Conservation (phyloP, 1,284 basidiomycete genomes). For the Agroathelia rolfsii region DNA sequence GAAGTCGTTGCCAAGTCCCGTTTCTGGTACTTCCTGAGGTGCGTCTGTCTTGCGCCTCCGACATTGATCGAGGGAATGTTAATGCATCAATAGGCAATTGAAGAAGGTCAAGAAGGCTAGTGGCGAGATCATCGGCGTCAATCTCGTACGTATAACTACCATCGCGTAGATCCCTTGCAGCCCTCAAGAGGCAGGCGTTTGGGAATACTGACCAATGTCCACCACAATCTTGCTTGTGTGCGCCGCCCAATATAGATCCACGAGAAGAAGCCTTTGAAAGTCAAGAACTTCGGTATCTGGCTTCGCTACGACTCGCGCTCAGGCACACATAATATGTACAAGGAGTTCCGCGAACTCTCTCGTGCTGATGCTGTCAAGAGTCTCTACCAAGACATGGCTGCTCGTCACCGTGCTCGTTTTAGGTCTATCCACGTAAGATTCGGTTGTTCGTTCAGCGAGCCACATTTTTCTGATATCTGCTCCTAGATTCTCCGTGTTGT, state of each 20-base stretch:
- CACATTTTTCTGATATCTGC: conserved; percentile 9
- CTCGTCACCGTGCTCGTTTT: conserved; percentile 75
- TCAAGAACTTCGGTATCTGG: conserved; percentile 85
- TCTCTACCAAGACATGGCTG: conserved; percentile 82
- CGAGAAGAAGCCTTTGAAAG: conserved; percentile 71
- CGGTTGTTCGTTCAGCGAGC: background rate
- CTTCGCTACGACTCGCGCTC: conserved; percentile 73
- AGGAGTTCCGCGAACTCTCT: conserved; percentile 70
- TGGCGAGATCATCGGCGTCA: conserved; percentile 73
- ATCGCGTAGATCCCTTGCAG: conserved; percentile 25
- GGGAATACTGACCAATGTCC: conserved; percentile 23
- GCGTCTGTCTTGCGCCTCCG: conserved; percentile 10
- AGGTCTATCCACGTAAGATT: conserved; percentile 60
- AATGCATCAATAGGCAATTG: conserved; percentile 35
- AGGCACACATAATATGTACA: conserved; percentile 64
- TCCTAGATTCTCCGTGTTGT: conserved; percentile 52
- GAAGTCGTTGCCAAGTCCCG: conserved; percentile 74
- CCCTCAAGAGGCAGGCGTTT: conserved; percentile 34
- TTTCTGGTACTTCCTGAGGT: conserved; percentile 76
- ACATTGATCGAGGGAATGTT: background rate
- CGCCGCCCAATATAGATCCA: conserved; percentile 36
- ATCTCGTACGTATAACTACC: conserved; percentile 44
- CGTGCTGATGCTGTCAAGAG: conserved; percentile 68
- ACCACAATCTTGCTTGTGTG: conserved; percentile 8
- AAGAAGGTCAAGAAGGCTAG: conserved; percentile 81